Base-by-base conservation (phyloP, 148 eudicot species). In the Camellia lanceoleosa region DNA sequence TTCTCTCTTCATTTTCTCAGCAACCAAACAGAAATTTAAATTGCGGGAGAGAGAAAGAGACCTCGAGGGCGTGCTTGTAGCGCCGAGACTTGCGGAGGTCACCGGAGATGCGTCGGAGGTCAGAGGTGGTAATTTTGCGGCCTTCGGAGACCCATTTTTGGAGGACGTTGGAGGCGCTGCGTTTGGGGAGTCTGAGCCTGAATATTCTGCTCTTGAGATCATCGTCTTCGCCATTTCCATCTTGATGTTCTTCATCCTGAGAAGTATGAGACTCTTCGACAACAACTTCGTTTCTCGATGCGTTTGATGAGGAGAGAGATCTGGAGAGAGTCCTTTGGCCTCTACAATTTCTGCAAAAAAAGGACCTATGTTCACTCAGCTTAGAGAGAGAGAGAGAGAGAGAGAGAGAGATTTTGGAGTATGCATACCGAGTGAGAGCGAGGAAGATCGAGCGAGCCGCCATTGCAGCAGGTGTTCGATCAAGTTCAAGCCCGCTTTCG, bases 11-110 rank as follows among this genome's bases (percentile, higher is more conserved):
- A 51, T 52, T 77, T 64, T 38, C 63, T 66, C 19, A n/a, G 11
- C 73, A 66, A 73, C 44, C 18, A 55, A 71, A 16, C 58, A 80
- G 70, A 9, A 15, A 43, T 14, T 13, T 15, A 49, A 55, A 61
- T 66, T 76, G 66, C 9, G 14, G 7, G 68, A 14, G 43, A 49
- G 80, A 51, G 20, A 77, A 61, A 12, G 7, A 23, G 52, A 86
- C 99, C 99, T 96, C 99, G 13, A 93, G 94, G 71, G 99, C 99
- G 56, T 96, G 99, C 84, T 96, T 96, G 77, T 78, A 93, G 18
- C 98, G 95, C 23, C 82, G 90, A 4, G 86, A 87, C 75, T 80
- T 87, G 19, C 94, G 85, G 14, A 96, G 93, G 0, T 93, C 95
- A 51, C 75, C 76, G 47, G 87, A 91, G 71, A 96, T 93, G 46